Base-by-base conservation (phyloP, 129 eudicot genomes). In the Flaveria sonorensis region DNA sequence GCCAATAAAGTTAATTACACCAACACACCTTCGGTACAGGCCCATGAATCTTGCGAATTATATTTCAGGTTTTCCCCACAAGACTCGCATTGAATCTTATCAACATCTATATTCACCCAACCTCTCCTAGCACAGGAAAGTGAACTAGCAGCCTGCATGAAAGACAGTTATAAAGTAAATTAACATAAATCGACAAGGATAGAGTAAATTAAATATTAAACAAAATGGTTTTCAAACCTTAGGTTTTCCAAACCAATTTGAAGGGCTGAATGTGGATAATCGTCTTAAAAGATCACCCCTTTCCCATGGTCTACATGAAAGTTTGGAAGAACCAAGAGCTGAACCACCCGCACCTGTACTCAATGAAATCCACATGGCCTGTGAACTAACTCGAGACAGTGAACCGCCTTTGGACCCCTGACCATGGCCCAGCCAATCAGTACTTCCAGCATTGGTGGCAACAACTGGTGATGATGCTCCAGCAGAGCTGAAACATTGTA, bases 301-400 rank as follows among this genome's bases (percentile, higher is more conserved):
- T 81, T 94, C 99, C 99, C 99, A 91, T 10, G 99, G 99, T 83
- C 99, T 94, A 71, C 99, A 94, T 13, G 96, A 91, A 81, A 94
- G 90, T 60, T 89, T 93, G 24, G 94, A 91, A 21, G 97, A 84
- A 61, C 99, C 99, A 79, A 89, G 89, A 64, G 93, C 94, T 75
- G 97, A 94, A 67, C 92, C 97, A 84, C 92, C 88, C 1, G 85
- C 93, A 87, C 88, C 86, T 56, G 92, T 85, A 79, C 99, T 90
- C 81, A 89, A 68, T 7, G 97, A 87, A 50, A 94, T 68, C 86
- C 88, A 75, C 78, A 80, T 70, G 19, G 88, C 90, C 79, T 87
- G 93, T n/a, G 97, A 86, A 40, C 96, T 87, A 63, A 89, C 75
- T 7, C 90, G 87, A 62, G 96, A 91, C 32, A 81, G 64, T 12